Evolutionary conservation across 1,284 basidiomycete species (phyloP), one percentile per base, ranked within the genome.

Genomic region (Mycena citricolor): DNA sequence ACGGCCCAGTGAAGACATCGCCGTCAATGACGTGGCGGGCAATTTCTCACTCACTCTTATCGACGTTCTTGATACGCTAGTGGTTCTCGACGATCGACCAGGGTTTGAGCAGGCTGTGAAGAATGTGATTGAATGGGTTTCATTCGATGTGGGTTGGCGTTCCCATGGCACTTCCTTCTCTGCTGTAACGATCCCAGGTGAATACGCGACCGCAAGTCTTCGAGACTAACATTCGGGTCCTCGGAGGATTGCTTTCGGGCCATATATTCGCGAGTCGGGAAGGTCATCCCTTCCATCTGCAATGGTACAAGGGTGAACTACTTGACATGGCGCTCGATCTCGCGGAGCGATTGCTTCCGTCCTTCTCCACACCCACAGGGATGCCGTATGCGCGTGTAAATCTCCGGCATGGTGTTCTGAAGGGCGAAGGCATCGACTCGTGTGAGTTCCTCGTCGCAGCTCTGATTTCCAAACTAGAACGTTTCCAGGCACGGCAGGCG

Each of bases 121-220:
- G 44, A 78, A 87, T 52, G 75, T 86, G 40, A 86, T 93, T 45
- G 63, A 82, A 42, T 81, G 76, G 71, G 89, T 94, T 32, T 83
- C 81, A 2, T 94, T 93, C 58, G 83, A 94, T 58, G 86, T 93
- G 49, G 34, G 39, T 14, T 30, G 8, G 3, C 8, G 2, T 20
- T 20, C 30, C 21, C 7, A 35, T 8, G 22, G 11, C 19, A 30
- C 20, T 24, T 4, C 32, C 16, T 12, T 7, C 8, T 1, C 19
- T n/a, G 7, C 23, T 31, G 26, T 17, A 17, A 10, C 14, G 8
- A 13, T 23, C 14, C 24, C 26, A 52, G 46, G 47, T 49, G 25
- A 85, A 94, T 63, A 90, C 90, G 23, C 89, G 83, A 66, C 90
- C 90, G 26, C 94, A 97, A 72, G 83, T 93, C 4, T 94, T 94